These are phyloP conservation scores for Marsdenia floribunda DNA, from an alignment of 257 asterid genomes.

Conservation along the genomic window DNA sequence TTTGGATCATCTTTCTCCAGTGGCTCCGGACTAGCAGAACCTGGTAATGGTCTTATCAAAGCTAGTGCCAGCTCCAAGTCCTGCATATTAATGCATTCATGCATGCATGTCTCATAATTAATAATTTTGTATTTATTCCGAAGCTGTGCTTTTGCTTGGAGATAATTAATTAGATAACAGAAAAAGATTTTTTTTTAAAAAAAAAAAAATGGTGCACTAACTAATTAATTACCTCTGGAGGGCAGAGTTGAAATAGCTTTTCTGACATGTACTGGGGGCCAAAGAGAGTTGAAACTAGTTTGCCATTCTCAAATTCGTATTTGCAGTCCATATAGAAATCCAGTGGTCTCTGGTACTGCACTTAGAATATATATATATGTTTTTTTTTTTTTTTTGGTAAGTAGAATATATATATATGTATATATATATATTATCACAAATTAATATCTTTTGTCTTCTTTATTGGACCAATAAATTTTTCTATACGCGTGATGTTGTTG, in stretches of 20 bases:
- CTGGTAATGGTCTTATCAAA: not conserved
- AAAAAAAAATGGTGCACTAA: not conserved
- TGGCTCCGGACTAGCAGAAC: not conserved
- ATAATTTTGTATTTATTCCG: not conserved
- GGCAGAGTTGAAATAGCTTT: not conserved
- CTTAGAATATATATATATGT: no score
- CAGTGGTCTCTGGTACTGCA: not conserved
- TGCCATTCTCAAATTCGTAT: not conserved
- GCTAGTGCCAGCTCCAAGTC: slow-evolving; percentile 3
- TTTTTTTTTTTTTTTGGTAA: no score
- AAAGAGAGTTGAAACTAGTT: not conserved
- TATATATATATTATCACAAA: not conserved
- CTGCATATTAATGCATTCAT: not conserved
- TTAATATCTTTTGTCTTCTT: no score
- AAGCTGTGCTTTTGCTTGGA: no score
- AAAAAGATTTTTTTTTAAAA: no score
- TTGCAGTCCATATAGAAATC: slow-evolving; percentile 3
- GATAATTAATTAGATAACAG: no score
- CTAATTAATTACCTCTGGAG: slow-evolving; percentile 3
- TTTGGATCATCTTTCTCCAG: not conserved
- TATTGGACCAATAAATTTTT: no score
- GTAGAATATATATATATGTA: no score
- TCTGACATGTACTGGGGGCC: not conserved
- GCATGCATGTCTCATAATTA: not conserved
- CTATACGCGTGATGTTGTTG: no score